Base-by-base conservation (phyloP, 345 rosid genomes). In the Cardamine occulta region DNA sequence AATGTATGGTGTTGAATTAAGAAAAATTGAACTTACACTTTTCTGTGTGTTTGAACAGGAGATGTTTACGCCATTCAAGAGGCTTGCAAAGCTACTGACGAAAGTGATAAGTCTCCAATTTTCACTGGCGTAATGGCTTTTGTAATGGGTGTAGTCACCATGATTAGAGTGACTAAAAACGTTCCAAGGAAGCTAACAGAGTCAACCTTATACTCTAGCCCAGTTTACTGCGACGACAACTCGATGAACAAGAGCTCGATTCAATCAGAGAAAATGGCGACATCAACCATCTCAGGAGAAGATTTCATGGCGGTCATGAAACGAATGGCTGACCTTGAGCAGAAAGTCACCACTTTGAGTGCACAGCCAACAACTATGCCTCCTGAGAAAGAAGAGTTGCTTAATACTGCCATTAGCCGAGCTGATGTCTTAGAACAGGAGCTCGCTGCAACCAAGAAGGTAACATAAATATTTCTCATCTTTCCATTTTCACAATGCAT, bases 61-160 rank as follows among this genome's bases (percentile, higher is more conserved):
- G 85, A 86, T 51, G 56, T 53, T 61, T 80, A 75, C 63, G 19
- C 78, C 23, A 57, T 73, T 74, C 59, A 79, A 26, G 77, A 80
- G 55, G 68, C 63, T 32, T 58, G 45, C 79, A 86, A 81, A 79
- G 75, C 28, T 65, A 54, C 88, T 32, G 86, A 66, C 11, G 85
- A 83, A 51, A 28, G 35, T 1, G 81, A 84, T 62, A 67, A 34
- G 34, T 83, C 88, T 35, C 94, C 84, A 35, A 53, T 90, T 64
- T 78, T 88, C 76, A 86, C 85, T 3, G 93, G 93, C 4, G 85
- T 90, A 12, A 85, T 90, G 96, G 84, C 93, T 48, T 72, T 93
- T 28, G 87, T 88, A 11, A 86, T 84, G 85, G 93, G 91, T 18
- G 83, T 93, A 0, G 87, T 81, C 35, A 86, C 96, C 5, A 83